These are phyloP conservation scores for Pharus latifolius DNA, from an alignment of 176 grass and related monocot genomes.

Conservation along the genomic window DNA sequence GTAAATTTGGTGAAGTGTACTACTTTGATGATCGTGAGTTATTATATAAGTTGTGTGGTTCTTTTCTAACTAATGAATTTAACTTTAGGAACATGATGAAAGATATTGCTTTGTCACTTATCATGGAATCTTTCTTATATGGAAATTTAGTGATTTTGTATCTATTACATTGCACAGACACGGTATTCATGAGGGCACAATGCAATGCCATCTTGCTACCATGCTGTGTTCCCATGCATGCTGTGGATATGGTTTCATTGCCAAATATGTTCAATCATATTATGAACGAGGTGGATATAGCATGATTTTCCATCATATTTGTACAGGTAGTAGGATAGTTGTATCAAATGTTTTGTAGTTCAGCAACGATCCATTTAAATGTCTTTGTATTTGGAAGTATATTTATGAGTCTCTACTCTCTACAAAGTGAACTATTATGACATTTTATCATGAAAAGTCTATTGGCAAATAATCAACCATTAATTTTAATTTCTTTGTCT, in stretches of 20 bases:
- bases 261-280: neutral
- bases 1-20: constrained; percentile 16
- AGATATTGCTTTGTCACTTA: neutral
- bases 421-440: no score
- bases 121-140: neutral
- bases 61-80: neutral
- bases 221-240: constrained; percentile 1
- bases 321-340: no score
- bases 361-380: neutral
- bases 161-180: neutral
- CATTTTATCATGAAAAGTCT: neutral
- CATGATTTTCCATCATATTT: neutral
- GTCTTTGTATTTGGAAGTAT: neutral
- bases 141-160: neutral
- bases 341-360: constrained; percentile 8
- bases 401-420: no score
- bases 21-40: neutral
- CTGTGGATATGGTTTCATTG: neutral
- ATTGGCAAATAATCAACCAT: neutral
- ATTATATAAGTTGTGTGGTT: neutral
- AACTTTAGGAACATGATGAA: neutral
- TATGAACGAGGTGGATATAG: no score
- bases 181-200: neutral
- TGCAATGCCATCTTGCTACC: neutral
- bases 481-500: neutral